Evolutionary conservation across 2,329 filamentous ascomycete genomes (phyloP).

Genomic region (Neurospora sp.): DNA sequence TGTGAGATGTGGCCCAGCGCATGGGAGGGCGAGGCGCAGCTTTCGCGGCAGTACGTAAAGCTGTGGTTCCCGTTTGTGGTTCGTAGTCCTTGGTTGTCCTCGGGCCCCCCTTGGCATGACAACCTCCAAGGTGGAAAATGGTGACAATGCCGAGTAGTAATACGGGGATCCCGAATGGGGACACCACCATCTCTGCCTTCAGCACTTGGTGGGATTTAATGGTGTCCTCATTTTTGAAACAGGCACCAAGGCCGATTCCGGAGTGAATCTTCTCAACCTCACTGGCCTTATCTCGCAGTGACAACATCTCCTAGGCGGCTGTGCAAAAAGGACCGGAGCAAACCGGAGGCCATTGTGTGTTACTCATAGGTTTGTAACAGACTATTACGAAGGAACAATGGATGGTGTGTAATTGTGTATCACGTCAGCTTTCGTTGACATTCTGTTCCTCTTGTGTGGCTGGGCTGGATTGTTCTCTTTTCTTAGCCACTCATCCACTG

Average conservation of each 20-base stretch:
- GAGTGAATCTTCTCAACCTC: neutral
- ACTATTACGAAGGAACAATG: neutral
- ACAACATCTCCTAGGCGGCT: neutral
- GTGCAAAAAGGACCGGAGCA: neutral
- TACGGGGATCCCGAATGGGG: neutral
- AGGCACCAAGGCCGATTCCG: neutral
- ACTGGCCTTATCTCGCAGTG: neutral
- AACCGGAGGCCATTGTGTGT: neutral
- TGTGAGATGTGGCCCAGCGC: neutral
- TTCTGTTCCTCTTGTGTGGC: neutral
- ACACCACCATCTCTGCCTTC: neutral
- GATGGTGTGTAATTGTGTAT: neutral
- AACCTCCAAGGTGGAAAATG: neutral
- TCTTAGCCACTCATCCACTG: neutral
- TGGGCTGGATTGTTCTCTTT: neutral
- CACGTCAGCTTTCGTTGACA: neutral
- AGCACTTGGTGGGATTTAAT: neutral
- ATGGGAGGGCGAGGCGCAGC: neutral
- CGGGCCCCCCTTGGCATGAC: neutral
- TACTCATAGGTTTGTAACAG: neutral
- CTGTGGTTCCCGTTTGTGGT: neutral
- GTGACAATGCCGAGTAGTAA: neutral
- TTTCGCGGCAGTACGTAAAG: neutral
- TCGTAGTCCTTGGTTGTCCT: neutral
- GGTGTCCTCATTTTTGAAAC: neutral